Evolutionary conservation across 2,329 filamentous ascomycete species (phyloP), one percentile per base, ranked within the genome.

Genomic region (Sporothrix schenckii): DNA sequence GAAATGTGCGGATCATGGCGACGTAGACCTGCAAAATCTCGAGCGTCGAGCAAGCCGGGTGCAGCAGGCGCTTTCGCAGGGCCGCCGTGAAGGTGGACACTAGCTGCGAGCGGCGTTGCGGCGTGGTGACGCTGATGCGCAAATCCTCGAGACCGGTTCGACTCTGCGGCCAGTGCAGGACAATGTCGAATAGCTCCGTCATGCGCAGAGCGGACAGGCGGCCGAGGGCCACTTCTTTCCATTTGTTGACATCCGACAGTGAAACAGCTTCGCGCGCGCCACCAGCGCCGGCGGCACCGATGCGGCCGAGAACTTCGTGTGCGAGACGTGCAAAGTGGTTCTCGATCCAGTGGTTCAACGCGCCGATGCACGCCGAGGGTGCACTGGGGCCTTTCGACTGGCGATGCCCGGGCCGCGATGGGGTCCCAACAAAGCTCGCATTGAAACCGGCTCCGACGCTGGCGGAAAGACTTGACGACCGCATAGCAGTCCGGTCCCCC

Each of bases 1-100:
- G 89, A 74, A 94, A 93, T 0, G 90, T 89, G 71, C 88, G 87
- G 72, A 94, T 94, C 81, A 94, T 90, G 73, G 87, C 89, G 71
- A 94, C 92, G 78, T 94, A 94, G 2, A 91, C 88, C 74, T 89
- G 88, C 66, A 94, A 78, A 47, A 94, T 92, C 72, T 92, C 88
- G 3, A 91, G 84, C 1, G 92, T 94, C 21, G 91, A 93, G 53
- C 90, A 86, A 2, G 91, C 92, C 1, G 92, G 89, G 76, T 94
- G 91, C 13, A 95, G 81, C 9, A 96, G 80, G 16, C 90, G 86
- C 68, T 82, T 85, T 71, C 88, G 87, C 21, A 94, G 79, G 13
- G 89, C 86, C 10, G 84, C 81, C 1, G 89, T 87, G 78, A 94
- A 94, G 50, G 84, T 85, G 54, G 88, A 86, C 1, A 91, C 93